Percentiles rank a stretch among this genome's conserved stretches.
Evolutionary conservation across 345 rosid species (phyloP).

Genomic region (Linum usitatissimum): DNA sequence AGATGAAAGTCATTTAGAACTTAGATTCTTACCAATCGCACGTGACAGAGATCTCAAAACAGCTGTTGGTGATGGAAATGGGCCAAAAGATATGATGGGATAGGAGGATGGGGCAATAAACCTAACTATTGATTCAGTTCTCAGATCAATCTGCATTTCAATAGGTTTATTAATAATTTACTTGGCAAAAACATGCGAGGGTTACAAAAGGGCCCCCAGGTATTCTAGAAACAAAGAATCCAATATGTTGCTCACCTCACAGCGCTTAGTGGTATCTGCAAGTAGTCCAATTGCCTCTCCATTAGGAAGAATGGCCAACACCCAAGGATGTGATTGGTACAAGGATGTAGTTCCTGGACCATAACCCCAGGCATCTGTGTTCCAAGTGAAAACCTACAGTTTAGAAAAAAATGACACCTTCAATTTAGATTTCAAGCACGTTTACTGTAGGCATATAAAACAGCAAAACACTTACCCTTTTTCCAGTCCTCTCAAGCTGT

Average conservation of each 20-base stretch:
- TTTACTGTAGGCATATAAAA: neutral
- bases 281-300: constrained; percentile 85
- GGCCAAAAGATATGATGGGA: constrained; percentile 85
- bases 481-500: constrained; percentile 83
- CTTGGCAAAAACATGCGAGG: constrained; percentile 1
- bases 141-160: constrained; percentile 67
- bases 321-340: constrained; percentile 98
- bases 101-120: constrained; percentile 45
- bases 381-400: constrained; percentile 81
- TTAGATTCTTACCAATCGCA: constrained; percentile 55
- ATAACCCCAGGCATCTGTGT: constrained; percentile 79
- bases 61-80: constrained; percentile 55
- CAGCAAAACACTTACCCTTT: constrained; percentile 41
- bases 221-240: neutral
- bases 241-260: constrained; percentile 49
- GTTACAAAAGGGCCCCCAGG: neutral
- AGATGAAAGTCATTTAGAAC: constrained; percentile 8
- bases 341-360: constrained; percentile 77
- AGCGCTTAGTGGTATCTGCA: constrained; percentile 74
- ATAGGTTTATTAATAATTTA: constrained; percentile 9
- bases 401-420: constrained; percentile 8
- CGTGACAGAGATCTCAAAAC: constrained; percentile 65
- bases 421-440: neutral
- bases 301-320: constrained; percentile 65
- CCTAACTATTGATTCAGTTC: constrained; percentile 42